Evolutionary conservation across 1,284 basidiomycete genomes (phyloP).

Genomic region (Boletellus deceptivus): DNA sequence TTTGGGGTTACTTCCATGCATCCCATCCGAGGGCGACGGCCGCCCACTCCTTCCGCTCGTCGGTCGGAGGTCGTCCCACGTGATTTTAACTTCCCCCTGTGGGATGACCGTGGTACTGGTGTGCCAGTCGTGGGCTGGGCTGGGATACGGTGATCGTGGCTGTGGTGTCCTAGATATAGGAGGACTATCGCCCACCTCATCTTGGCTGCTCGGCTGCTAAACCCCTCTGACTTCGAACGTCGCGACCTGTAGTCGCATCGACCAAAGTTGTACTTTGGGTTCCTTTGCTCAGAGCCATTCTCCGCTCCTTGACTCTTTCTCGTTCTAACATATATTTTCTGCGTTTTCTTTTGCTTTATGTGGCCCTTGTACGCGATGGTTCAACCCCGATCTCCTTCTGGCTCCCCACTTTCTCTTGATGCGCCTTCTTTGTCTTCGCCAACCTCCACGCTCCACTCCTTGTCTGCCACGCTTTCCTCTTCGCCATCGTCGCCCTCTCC

Average conservation of each 20-base stretch:
- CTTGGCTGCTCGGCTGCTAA: neutral
- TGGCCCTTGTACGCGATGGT: conserved; percentile 6
- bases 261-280: neutral
- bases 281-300: neutral
- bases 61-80: neutral
- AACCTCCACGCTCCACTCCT: neutral
- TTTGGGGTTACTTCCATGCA: conserved; percentile 1
- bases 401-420: neutral
- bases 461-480: conserved; percentile 9
- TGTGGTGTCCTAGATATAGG: too few relatives aligned
- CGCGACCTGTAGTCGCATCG: neutral
- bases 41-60: neutral
- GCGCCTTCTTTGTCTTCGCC: conserved; percentile 4
- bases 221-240: conserved; percentile 14
- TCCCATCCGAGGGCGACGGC: neutral
- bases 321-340: conserved; percentile 4
- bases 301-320: neutral
- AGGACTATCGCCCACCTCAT: neutral
- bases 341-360: neutral
- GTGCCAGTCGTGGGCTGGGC: neutral
- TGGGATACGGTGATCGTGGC: neutral
- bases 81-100: neutral
- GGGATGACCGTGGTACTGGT: neutral
- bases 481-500: conserved; percentile 3
- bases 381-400: conserved; percentile 1